These are phyloP conservation scores for Euphorbia lathyris DNA, from an alignment of 345 rosid species.

Conservation along the genomic window DNA sequence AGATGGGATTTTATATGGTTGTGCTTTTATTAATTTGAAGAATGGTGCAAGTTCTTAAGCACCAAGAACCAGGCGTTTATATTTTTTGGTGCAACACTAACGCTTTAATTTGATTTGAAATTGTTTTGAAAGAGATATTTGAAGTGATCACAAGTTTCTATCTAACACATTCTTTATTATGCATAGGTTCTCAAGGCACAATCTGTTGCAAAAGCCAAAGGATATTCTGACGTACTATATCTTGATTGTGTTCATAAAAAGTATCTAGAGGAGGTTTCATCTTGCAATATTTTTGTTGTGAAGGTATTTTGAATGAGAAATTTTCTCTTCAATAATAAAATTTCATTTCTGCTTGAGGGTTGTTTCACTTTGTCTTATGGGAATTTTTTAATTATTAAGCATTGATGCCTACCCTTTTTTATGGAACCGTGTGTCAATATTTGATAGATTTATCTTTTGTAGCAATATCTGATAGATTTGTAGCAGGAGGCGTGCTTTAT, in stretches of 20 bases:
- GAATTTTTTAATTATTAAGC: not conserved
- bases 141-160: not conserved
- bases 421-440: not conserved
- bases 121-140: not conserved
- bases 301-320: constrained; percentile 41
- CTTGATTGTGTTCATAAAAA: constrained; percentile 82
- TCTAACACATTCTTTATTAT: constrained; percentile 3
- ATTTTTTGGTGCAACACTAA: not conserved
- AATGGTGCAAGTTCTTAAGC: not conserved
- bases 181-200: constrained; percentile 82
- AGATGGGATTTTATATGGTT: not conserved
- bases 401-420: constrained; percentile 1
- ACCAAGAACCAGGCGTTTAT: not conserved
- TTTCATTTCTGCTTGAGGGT: not conserved
- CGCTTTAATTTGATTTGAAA: not conserved
- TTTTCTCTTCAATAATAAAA: not conserved
- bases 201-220: constrained; percentile 75
- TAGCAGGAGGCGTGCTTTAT: not conserved
- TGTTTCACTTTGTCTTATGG: constrained; percentile 1
- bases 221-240: constrained; percentile 89
- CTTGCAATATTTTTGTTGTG: constrained; percentile 87
- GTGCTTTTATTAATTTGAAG: not conserved
- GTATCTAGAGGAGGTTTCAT: constrained; percentile 88
- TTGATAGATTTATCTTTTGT: constrained; percentile 1
- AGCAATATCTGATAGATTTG: not conserved